A percentile compares a stretch with the other conserved stretches of the same genome.
Evolutionary conservation across 2,329 filamentous ascomycete genomes (phyloP).

Genomic region (Corynespora cassiicola): DNA sequence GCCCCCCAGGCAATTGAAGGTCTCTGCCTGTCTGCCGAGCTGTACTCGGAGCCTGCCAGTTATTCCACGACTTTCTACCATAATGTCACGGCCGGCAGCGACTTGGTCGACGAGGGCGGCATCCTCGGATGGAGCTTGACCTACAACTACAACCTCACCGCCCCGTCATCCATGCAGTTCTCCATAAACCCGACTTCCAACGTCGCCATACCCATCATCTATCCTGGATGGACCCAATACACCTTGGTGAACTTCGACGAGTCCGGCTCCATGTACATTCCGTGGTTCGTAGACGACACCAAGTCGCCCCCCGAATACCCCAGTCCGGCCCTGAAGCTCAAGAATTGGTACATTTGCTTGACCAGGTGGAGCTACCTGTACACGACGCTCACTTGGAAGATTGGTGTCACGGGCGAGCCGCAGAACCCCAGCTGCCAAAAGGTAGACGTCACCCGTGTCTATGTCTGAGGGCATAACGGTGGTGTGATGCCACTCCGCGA

Average conservation of each 20-base stretch:
- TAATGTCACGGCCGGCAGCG: constrained; percentile 25
- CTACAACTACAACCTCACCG: constrained; percentile 4
- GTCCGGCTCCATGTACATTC: constrained; percentile 45
- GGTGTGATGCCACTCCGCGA: too few relatives aligned
- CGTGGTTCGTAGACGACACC: constrained; percentile 44
- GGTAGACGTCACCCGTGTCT: constrained; percentile 46
- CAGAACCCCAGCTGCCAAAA: constrained; percentile 53
- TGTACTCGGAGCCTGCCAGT: constrained; percentile 7
- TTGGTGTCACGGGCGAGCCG: constrained; percentile 40
- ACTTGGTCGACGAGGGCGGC: constrained; percentile 16
- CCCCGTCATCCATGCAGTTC: constrained; percentile 40
- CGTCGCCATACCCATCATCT: constrained; percentile 49
- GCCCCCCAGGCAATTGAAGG: constrained; percentile 55
- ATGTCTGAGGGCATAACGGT: too few relatives aligned
- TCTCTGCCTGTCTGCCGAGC: constrained; percentile 29
- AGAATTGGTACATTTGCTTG: constrained; percentile 52
- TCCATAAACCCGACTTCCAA: constrained; percentile 38
- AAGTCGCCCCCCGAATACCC: constrained; percentile 30
- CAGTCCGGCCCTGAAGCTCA: constrained; percentile 21
- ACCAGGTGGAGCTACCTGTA: constrained; percentile 47
- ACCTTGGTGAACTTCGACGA: constrained; percentile 46
- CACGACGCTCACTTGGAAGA: constrained; percentile 49
- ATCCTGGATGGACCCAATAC: constrained; percentile 22
- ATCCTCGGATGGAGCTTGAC: constrained; percentile 20
- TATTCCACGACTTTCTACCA: constrained; percentile 34